Base-by-base conservation (phyloP, 2,329 filamentous ascomycete genomes). In the Akanthomyces lecanii region DNA sequence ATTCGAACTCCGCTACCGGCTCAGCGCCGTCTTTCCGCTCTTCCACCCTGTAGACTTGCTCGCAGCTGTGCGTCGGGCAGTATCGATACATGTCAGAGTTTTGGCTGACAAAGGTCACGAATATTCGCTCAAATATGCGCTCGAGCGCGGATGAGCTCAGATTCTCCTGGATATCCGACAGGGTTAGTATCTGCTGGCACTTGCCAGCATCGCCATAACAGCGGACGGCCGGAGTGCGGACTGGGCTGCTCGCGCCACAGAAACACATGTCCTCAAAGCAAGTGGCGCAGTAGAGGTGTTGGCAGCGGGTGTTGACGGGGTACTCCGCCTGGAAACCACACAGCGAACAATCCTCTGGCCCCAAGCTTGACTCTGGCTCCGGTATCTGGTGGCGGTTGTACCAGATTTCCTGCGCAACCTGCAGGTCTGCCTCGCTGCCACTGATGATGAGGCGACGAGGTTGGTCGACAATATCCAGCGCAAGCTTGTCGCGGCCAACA, bases 211-310 rank as follows among this genome's bases (percentile, higher is more conserved):
- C 54, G 47, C 61, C 61, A 21, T 63, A 63, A 25, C 61, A 63
- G 21, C 54, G 36, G 11, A 63, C 45, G 47, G 53, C 61, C 1
- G 53, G 61, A 16, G 25, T 47, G 8, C 38, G 47, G n/a, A 25
- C n/a, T 4, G 36, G 33, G 1, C 40, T 58, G 12, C 33, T 38
- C 14, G 61, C 53, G 25, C 47, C 53, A 2, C 48, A 63, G n/a
- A 63, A 48, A n/a, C 61, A 63, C 61, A 63, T 59, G 61, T 45
- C 54, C 18, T 63, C 54, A 21, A 59, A 63, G 54, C 61, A 63
- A 23, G 12, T 8, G 12, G 25, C 47, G 40, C 61, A 63, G 42
- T 45, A 63, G 28, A 59, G 21, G 30, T 63, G 61, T 4, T 28
- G 25, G 48, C 61, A 63, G n/a, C n/a, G n/a, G 12, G 61, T 63